These are phyloP conservation scores for Glycine tomentella DNA, from an alignment of 306 rosid species.

Conservation along the genomic window DNA sequence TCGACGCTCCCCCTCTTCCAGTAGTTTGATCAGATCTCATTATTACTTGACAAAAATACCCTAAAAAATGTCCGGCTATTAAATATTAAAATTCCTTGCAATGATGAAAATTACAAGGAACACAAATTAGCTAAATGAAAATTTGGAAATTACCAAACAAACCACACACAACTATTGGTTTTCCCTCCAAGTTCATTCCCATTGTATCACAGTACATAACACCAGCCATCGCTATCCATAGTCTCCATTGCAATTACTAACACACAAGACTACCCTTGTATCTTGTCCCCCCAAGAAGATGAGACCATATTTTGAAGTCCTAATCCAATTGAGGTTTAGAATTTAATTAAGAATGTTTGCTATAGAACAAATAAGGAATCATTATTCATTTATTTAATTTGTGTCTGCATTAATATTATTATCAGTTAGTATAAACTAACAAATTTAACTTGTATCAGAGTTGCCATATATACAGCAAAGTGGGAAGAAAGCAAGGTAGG, in stretches of 20 bases:
- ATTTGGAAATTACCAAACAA: conserved; percentile 42
- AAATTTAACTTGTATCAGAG: neutral
- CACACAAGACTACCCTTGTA: no score
- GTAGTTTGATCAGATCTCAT: conserved; percentile 32
- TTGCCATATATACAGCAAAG: neutral
- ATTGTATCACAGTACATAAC: neutral
- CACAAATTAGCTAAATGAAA: neutral
- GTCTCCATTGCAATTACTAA: conserved; percentile 45
- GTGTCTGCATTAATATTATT: neutral
- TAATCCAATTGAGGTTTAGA: neutral
- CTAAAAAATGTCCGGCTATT: conserved; percentile 43
- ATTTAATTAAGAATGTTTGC: neutral
- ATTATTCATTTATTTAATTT: neutral
- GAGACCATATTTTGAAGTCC: neutral
- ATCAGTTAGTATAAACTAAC: neutral
- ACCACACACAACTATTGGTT: conserved; percentile 30
- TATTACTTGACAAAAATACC: conserved; percentile 43
- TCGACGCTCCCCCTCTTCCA: conserved; percentile 1
- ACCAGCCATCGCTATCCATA: conserved; percentile 26
- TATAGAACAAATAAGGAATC: neutral
- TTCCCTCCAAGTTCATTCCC: neutral
- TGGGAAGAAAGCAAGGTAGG: neutral
- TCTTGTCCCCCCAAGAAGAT: no score
- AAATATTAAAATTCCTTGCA: neutral
- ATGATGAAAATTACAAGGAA: conserved; percentile 11